These are phyloP conservation scores for Aquilaria malaccensis DNA, from an alignment of 345 rosid species.

Conservation along the genomic window DNA sequence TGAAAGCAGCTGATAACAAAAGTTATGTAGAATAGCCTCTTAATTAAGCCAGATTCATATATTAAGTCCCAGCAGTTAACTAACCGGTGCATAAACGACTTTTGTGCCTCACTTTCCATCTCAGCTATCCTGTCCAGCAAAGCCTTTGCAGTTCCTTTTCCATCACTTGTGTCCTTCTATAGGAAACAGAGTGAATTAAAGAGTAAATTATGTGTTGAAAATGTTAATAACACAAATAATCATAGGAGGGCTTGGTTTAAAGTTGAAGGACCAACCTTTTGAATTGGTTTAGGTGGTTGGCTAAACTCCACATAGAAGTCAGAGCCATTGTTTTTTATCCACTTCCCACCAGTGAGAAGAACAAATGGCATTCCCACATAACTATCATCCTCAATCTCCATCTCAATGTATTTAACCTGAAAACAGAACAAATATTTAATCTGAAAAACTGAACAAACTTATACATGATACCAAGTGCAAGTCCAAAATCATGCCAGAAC, in stretches of 20 bases:
- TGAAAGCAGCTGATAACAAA: slow-evolving; percentile 2
- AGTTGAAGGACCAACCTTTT: slow-evolving; percentile 45
- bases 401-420: slow-evolving; percentile 64
- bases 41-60: no score
- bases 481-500: not conserved
- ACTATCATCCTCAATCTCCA: slow-evolving; percentile 59
- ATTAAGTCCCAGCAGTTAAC: slow-evolving; percentile 20
- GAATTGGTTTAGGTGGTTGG: slow-evolving; percentile 38
- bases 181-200: slow-evolving; percentile 10
- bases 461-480: no score
- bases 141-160: slow-evolving; percentile 62
- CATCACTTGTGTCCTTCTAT: slow-evolving; percentile 62
- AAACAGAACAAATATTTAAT: slow-evolving; percentile 12
- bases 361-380: slow-evolving; percentile 91
- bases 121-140: slow-evolving; percentile 61
- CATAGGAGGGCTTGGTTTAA: not conserved
- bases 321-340: slow-evolving; percentile 64
- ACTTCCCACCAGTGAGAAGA: slow-evolving; percentile 51
- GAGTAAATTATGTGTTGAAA: slow-evolving; percentile 2
- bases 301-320: slow-evolving; percentile 71
- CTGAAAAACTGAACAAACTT: not conserved
- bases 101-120: slow-evolving; percentile 83
- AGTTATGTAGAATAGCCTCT: slow-evolving; percentile 1
- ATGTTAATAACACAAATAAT: slow-evolving; percentile 1
- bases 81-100: slow-evolving; percentile 93